Conservation (phyloP, 257 asterid genomes). For the Jaltomata sinuosa region DNA sequence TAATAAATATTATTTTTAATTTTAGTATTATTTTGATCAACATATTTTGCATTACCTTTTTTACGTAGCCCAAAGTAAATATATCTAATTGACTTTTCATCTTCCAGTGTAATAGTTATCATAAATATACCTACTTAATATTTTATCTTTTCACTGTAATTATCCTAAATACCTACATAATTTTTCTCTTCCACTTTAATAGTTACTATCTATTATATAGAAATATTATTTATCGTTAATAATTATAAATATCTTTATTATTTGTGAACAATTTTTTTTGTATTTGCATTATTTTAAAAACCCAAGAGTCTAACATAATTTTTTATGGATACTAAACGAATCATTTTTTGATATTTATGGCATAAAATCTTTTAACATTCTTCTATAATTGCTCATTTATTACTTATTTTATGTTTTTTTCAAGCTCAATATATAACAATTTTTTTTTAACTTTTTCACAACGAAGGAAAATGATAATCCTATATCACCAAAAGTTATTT, state of each 20-base stretch:
- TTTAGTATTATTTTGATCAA: neutral
- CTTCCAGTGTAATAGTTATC: neutral
- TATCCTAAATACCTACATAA: neutral
- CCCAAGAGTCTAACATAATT: too few species aligned
- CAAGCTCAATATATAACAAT: neutral
- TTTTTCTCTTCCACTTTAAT: neutral
- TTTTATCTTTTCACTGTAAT: neutral
- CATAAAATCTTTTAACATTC: too few species aligned
- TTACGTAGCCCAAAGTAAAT: neutral
- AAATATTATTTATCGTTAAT: too few species aligned
- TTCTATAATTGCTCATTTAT: neutral
- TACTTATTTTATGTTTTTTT: neutral
- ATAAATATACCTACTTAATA: too few species aligned
- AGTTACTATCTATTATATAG: too few species aligned
- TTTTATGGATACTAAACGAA: too few species aligned
- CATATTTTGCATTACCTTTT: neutral
- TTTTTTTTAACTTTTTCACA: too few species aligned
- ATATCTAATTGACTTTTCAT: neutral
- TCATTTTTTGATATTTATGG: too few species aligned
- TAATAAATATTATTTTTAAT: too few species aligned
- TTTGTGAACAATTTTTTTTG: neutral
- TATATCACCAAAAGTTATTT: neutral
- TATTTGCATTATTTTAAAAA: too few species aligned
- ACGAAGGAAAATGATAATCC: too few species aligned
- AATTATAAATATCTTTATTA: too few species aligned